Evolutionary conservation across 2,329 filamentous ascomycete species (phyloP).

Genomic region (Cladosporium phlei): DNA sequence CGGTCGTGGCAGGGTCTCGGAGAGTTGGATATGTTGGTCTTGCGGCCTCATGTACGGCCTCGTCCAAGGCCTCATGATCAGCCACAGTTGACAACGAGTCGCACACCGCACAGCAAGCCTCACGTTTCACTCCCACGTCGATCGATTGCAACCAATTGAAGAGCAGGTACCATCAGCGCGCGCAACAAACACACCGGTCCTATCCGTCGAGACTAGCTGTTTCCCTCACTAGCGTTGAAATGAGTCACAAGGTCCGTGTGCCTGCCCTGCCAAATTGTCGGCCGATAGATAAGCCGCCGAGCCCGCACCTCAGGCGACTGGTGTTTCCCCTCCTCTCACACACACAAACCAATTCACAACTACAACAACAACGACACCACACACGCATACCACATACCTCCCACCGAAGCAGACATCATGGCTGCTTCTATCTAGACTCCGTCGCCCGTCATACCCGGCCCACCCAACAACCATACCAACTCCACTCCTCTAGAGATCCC

Average conservation of each 20-base stretch:
- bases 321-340: constrained; percentile 2
- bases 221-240: background rate
- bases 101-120: background rate
- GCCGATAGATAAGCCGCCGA: no score
- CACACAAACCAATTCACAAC: constrained; percentile 2
- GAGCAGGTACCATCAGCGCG: no score
- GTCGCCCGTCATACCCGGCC: constrained; percentile 29
- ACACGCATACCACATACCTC: constrained; percentile 3
- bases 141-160: constrained; percentile 8
- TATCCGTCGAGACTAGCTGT: no score
- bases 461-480: constrained; percentile 16
- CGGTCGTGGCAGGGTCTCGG: background rate
- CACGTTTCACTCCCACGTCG: constrained; percentile 6
- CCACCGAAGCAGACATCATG: constrained; percentile 23
- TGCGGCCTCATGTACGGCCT: no score
- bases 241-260: no score
- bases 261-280: no score
- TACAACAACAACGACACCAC: no score
- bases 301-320: constrained; percentile 3
- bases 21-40: background rate
- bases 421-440: constrained; percentile 29
- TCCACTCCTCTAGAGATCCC: constrained; percentile 22
- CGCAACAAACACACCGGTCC: background rate
- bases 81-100: background rate
- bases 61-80: background rate